Percentiles rank a stretch among this genome's conserved stretches.
Evolutionary conservation across 768 basidiomycete species (phyloP).

Genomic region (Collybia sp.): DNA sequence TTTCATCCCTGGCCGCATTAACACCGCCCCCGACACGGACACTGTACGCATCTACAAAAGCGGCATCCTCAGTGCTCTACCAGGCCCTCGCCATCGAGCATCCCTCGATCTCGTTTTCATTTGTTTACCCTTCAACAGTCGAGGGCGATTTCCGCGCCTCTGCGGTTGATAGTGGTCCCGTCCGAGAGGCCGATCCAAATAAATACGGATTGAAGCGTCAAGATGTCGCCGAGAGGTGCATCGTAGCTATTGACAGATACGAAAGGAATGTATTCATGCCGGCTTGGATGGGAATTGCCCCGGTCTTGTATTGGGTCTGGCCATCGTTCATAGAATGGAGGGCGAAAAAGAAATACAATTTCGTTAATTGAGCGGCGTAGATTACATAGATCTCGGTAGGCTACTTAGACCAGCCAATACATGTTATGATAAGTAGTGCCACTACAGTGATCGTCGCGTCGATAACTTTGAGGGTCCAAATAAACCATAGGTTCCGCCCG

Average conservation of each 20-base stretch:
- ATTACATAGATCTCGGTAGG: no score
- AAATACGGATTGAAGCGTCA: conserved; percentile 54
- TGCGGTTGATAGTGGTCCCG: conserved; percentile 57
- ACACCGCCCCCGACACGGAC: conserved; percentile 85
- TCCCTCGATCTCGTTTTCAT: conserved; percentile 58
- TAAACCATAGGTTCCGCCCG: not conserved
- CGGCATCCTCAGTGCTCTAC: conserved; percentile 72
- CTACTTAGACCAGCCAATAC: no score
- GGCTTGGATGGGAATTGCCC: conserved; percentile 35
- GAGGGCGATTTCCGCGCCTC: conserved; percentile 77
- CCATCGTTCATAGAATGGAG: conserved; percentile 52
- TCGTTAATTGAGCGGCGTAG: no score
- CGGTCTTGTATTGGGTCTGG: conserved; percentile 62
- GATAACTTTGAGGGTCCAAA: not conserved
- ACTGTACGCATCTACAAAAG: conserved; percentile 81
- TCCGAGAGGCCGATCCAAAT: conserved; percentile 48
- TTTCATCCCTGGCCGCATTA: conserved; percentile 75
- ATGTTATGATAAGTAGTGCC: conserved; percentile 1
- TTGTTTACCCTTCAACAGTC: conserved; percentile 64
- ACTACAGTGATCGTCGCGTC: conserved; percentile 3
- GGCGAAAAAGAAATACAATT: conserved; percentile 61
- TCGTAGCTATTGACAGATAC: conserved; percentile 52
- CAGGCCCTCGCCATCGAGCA: conserved; percentile 81
- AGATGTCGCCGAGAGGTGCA: conserved; percentile 54
- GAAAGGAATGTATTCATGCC: conserved; percentile 63